Base-by-base conservation (phyloP, 179 eudicot species). In the Vitellaria paradoxa region DNA sequence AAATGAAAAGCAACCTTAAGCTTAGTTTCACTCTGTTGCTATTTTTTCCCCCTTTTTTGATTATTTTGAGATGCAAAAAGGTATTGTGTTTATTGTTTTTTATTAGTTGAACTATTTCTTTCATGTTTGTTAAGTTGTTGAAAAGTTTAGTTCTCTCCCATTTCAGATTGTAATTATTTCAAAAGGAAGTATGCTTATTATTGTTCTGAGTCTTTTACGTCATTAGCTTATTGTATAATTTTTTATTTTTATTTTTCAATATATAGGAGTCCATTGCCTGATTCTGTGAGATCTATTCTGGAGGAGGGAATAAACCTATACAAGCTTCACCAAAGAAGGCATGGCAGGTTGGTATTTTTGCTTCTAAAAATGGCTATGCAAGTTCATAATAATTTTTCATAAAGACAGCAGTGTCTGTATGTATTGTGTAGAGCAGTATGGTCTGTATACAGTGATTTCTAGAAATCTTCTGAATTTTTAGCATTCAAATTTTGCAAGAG, bases 261-360 rank as follows among this genome's bases (percentile, higher is more conserved):
- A 61, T 78, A 72, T 84, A 96, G 99, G 89, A 66, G 77, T 68
- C 88, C 86, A 75, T 79, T 96, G 62, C 99, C 97, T 66, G 93
- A 89, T 73, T 61, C 88, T 53, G 82, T 93, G 81, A 91, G 81
- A 83, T 88, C 90, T 77, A 68, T 85, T 62, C 69, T 96, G 76
- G 96, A 93, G 84, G 98, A 96, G 87, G 99, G 99, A 79, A 79
- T 93, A 68, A 87, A 84, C 82, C 82, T 93, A 21, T 96, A 87
- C 86, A 78, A 80, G 77, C 91, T 96, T 80, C 99, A 96, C 75
- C 82, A 80, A 7, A 86, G 70, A 74, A 86, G 87, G 49, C 96
- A 93, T 78, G 90, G 94, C 87, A 96, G 94, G 99, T 93, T 37
- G 40, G 84, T 81, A 55, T 76, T 76, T 55, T 24, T 52, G 13